Percentiles rank a stretch among this genome's conserved stretches.
Conservation (phyloP, 129 eudicot species). For the carrot (Daucus carota) region DH1_v3.0 NC_030381.2:54334501-54335000, state of each 20-base stretch:
- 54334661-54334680: too few species aligned
- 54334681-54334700: neutral
- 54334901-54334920: slow-evolving; percentile 98
- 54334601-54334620: slow-evolving; percentile 20
- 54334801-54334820: neutral
- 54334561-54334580: slow-evolving; percentile 96
- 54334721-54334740: neutral
- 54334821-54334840: neutral
- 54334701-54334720: neutral
- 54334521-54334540: slow-evolving; percentile 87
- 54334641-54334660: slow-evolving; percentile 6
- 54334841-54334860: slow-evolving; percentile 84
- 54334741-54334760: neutral
- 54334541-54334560: slow-evolving; percentile 97
- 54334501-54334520: slow-evolving; percentile 88
- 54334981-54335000: neutral
- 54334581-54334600: slow-evolving; percentile 52
- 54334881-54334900: slow-evolving; percentile 98
- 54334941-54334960: neutral
- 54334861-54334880: slow-evolving; percentile 99
- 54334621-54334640: slow-evolving; percentile 6
- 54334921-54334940: slow-evolving; percentile 94
- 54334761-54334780: too few species aligned
- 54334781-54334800: too few species aligned
- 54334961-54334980: neutral